Percentiles rank a stretch among this genome's conserved stretches.
phyloP scores from a whole-genome alignment of 2,329 filamentous ascomycete species.

The Alternaria burnsii region DNA sequence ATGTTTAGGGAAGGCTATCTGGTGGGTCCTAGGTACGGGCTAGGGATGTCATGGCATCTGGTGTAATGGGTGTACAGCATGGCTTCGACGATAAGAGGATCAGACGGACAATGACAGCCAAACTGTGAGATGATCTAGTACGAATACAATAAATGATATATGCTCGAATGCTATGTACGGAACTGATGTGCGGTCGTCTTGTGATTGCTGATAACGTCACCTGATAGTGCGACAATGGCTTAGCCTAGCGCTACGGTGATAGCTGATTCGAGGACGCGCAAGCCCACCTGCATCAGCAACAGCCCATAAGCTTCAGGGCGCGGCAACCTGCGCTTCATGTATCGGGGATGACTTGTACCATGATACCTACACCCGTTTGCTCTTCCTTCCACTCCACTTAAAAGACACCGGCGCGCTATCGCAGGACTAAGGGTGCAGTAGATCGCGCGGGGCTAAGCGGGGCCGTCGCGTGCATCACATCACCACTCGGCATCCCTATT shows the following conservation, averaged over 20 bases:
- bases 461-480: constrained; percentile 24
- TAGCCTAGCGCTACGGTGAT: not conserved
- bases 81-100: constrained; percentile 21
- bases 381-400: constrained; percentile 5
- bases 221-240: constrained; percentile 21
- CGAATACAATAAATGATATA: constrained; percentile 20
- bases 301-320: constrained; percentile 16
- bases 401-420: constrained; percentile 17
- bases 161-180: constrained; percentile 5
- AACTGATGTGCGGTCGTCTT: constrained; percentile 9
- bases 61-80: constrained; percentile 35
- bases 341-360: constrained; percentile 11
- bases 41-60: constrained; percentile 23
- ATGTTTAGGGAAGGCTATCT: constrained; percentile 42
- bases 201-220: constrained; percentile 31
- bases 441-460: constrained; percentile 28
- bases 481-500: constrained; percentile 13
- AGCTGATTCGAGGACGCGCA: constrained; percentile 18
- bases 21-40: constrained; percentile 28
- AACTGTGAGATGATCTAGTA: constrained; percentile 17
- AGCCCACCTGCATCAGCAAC: constrained; percentile 19
- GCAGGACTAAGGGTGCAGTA: constrained; percentile 20
- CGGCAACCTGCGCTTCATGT: constrained; percentile 10
- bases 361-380: constrained; percentile 1
- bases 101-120: constrained; percentile 19